These are phyloP conservation scores for Pseudogymnoascus sp. DNA, from an alignment of 2,329 filamentous ascomycete species.

Conservation along the genomic window DNA sequence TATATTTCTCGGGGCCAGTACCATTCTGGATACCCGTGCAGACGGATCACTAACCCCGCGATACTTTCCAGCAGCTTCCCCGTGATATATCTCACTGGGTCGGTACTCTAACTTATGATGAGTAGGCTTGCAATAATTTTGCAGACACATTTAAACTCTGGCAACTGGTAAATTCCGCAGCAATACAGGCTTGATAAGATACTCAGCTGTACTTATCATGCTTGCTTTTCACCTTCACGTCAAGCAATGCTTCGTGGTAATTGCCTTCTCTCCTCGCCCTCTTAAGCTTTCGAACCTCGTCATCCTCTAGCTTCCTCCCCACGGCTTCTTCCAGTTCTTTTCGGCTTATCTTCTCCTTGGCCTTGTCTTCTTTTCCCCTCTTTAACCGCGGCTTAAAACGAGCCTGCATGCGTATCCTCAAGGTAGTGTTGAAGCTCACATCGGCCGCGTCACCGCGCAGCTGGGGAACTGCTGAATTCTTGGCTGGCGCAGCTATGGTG, in stretches of 20 bases:
- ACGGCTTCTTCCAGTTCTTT: slow-evolving; percentile 78
- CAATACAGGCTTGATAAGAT: neutral
- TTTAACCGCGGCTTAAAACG: slow-evolving; percentile 81
- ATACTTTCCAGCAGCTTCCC: neutral
- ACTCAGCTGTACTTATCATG: slow-evolving; percentile 71
- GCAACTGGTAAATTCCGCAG: neutral
- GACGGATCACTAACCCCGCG: neutral
- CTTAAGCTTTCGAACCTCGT: slow-evolving; percentile 79
- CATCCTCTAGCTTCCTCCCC: slow-evolving; percentile 69
- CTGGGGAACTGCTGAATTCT: slow-evolving; percentile 47
- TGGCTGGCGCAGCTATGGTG: slow-evolving; percentile 49
- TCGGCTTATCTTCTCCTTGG: slow-evolving; percentile 74
- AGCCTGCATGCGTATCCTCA: slow-evolving; percentile 89
- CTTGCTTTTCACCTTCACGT: slow-evolving; percentile 85
- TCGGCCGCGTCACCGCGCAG: slow-evolving; percentile 68
- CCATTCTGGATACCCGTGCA: neutral
- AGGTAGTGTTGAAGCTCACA: slow-evolving; percentile 60
- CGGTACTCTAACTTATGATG: neutral
- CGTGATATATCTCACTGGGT: neutral
- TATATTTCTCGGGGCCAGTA: neutral
- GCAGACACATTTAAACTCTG: neutral
- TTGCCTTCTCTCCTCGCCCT: slow-evolving; percentile 76
- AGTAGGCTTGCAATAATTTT: neutral
- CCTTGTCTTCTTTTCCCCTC: slow-evolving; percentile 74
- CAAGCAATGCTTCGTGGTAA: slow-evolving; percentile 79